phyloP scores from a whole-genome alignment of 1,284 basidiomycete species.

The Tilletiaria anomala region DNA sequence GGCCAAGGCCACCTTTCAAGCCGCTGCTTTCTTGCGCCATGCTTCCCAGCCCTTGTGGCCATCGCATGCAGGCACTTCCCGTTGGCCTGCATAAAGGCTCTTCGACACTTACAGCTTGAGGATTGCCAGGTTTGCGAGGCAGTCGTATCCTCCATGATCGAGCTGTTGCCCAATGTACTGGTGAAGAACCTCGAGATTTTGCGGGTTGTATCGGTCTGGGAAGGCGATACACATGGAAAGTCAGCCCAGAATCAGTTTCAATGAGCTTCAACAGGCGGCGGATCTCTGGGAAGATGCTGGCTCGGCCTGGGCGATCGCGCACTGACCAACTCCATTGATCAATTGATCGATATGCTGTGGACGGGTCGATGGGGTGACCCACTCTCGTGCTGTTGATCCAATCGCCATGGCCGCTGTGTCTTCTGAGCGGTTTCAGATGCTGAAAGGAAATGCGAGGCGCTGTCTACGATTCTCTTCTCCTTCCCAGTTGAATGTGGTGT shows the following conservation, averaged over 20 bases:
- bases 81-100: no score
- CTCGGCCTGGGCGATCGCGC: not conserved
- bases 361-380: no score
- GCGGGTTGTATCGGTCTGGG: conserved; percentile 84
- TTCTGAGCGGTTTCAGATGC: no score
- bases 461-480: no score
- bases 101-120: conserved; percentile 60
- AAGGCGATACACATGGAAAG: not conserved
- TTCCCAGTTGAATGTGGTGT: no score
- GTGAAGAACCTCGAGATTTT: conserved; percentile 77
- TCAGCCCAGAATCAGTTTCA: not conserved
- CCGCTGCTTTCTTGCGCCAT: no score
- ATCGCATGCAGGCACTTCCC: no score
- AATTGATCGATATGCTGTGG: conserved; percentile 31
- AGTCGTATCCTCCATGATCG: conserved; percentile 75
- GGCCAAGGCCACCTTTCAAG: no score
- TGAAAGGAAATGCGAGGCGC: no score
- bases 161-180: conserved; percentile 89
- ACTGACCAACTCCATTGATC: conserved; percentile 27
- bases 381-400: not conserved
- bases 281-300: not conserved
- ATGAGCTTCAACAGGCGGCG: not conserved
- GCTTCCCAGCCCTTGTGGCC: no score
- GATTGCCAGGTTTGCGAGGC: conserved; percentile 78
- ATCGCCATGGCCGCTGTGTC: no score